Base-by-base conservation (phyloP, 441 rosid genomes). In the Syzygium syzygioides region DNA sequence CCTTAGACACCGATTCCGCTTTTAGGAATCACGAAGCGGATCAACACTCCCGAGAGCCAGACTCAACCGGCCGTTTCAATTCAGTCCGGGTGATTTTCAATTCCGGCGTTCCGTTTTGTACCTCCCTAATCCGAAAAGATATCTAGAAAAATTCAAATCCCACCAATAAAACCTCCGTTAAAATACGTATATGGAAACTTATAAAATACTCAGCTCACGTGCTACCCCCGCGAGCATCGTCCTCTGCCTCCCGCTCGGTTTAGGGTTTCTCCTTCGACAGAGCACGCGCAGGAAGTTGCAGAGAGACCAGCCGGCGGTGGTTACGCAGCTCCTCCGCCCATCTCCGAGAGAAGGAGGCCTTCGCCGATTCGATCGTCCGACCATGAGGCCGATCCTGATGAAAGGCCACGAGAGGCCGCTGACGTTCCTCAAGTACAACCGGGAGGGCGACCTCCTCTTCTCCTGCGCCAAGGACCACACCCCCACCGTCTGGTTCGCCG, bases 341-440 rank as follows among this genome's bases (percentile, higher is more conserved):
- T 15, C 83, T 71, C n/a, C n/a, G 14, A 37, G n/a, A 37, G 41
- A 50, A 2, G 83, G 13, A 25, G 52, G 83, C 83, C 52, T 23
- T 68, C 41, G 0, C 83, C 83, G 83, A 23, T 71, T 13, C 83
- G 15, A 71, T 23, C 83, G 83, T 7, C 25, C 83, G 25, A 71
- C 83, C 17, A 97, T 96, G 99, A 95, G 99, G 89, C 99, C 99
- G 62, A 98, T 96, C 17, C 88, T 98, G 95, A 96, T 98, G 98
- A 98, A 96, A 91, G 99, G 99, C 89, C 99, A 98, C 89, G 99
- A 96, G 91, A 95, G 99, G 95, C 99, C 99, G 30, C 90, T 98
- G 66, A 98, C 99, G 41, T 98, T 96, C 88, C 92, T 97, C 4
- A 95, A 95, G 90, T 96, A 98, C 93, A 98, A 98, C 91, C 93